Conservation (phyloP, 208 protist genomes). For the Acanthamoeba lenticulata region DNA sequence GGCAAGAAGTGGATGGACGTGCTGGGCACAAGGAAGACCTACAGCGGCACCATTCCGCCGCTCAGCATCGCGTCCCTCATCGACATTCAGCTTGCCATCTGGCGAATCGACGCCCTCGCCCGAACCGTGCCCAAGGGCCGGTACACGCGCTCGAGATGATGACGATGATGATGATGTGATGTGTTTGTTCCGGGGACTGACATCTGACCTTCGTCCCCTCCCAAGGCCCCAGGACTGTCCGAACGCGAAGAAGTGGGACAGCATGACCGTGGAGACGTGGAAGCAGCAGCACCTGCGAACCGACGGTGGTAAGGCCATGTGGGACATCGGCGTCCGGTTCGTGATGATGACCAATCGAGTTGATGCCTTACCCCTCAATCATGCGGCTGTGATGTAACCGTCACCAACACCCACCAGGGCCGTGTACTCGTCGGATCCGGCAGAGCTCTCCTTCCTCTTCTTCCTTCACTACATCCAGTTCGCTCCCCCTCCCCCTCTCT, state of each 20-base stretch:
- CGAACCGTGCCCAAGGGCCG: neutral
- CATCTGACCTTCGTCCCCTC: neutral
- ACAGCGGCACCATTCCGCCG: neutral
- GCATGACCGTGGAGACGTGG: neutral
- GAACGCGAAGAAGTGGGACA: neutral
- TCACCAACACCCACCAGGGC: neutral
- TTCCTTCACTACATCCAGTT: slow-evolving; percentile 38
- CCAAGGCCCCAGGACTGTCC: neutral
- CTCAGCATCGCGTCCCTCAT: neutral
- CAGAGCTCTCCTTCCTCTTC: neutral
- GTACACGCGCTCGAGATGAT: neutral
- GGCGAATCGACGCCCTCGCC: neutral
- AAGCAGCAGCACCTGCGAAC: neutral
- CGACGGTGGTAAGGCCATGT: neutral
- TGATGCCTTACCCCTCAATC: no score
- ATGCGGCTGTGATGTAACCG: neutral
- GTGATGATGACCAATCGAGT: no score
- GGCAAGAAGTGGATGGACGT: neutral
- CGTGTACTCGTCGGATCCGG: slow-evolving; percentile 14
- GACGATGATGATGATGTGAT: neutral
- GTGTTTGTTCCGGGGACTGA: neutral
- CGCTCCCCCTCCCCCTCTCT: neutral
- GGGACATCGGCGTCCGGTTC: neutral
- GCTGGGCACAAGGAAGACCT: neutral
- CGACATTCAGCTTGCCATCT: neutral